Evolutionary conservation across 768 basidiomycete species (phyloP), one percentile per base, ranked within the genome.

Genomic region (Guyanaporus albipodus): DNA sequence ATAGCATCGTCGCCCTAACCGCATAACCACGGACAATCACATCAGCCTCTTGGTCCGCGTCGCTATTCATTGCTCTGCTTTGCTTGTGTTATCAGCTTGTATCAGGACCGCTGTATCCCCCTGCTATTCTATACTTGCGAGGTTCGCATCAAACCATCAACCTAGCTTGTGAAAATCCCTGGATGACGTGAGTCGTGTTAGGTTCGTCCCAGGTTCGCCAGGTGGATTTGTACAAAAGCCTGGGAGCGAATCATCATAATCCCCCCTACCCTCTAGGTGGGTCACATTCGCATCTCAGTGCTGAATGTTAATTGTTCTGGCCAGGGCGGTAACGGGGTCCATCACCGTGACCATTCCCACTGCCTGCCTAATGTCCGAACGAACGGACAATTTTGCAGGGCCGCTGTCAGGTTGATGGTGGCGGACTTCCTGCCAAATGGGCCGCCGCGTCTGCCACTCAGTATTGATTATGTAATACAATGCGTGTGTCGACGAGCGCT

Each of bases 101-200:
- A 59, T 49, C 51, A 42, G 48, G 46, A 48, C 49, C 58, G 55
- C 44, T 55, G 54, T 58, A 65, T 54, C 39, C 34, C 56, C 46
- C 50, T 46, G 35, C 33, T 50, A 55, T 49, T 47, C 41, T 56
- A 56, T 54, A 45, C 21, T 52, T 19, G 42, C 41, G 47, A 52
- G 42, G 41, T 46, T 52, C 46, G 48, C 53, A 55, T 52, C 50
- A 48, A 33, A 18, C n/a, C 41, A 27, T 40, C 35, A 43, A 48
- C 42, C 45, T 43, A 46, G 36, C 48, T 55, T 62, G 60, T 55
- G 53, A 50, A 57, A 56, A 48, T 45, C 48, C 35, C 37, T n/a
- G 19, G 45, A 45, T 54, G 46, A 59, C 49, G 49, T 63, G 49
- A 49, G 35, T 17, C 19, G 33, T 9, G 32, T 38, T 15, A 46